Evolutionary conservation across 1,284 basidiomycete species (phyloP).

Genomic region (Kwoniella shivajii): DNA sequence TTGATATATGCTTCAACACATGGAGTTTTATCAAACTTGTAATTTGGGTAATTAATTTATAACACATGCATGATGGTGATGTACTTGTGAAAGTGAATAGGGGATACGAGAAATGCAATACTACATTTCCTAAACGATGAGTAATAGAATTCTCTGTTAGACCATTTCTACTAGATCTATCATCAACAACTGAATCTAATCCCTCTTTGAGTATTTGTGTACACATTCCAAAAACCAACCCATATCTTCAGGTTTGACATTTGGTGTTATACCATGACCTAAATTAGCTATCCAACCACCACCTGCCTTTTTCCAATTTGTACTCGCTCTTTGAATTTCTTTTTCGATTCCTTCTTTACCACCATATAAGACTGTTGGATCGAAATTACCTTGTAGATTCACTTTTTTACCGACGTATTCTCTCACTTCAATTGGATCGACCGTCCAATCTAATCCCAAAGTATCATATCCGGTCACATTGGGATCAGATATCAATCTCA

Average conservation of each 20-base stretch:
- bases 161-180: neutral
- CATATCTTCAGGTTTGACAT: constrained; percentile 88
- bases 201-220: constrained; percentile 66
- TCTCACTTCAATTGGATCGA: constrained; percentile 72
- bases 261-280: constrained; percentile 96
- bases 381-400: constrained; percentile 92
- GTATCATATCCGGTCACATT: constrained; percentile 74
- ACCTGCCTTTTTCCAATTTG: constrained; percentile 67
- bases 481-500: constrained; percentile 39
- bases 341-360: constrained; percentile 83
- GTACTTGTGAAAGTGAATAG: too few species aligned
- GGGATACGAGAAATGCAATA: neutral
- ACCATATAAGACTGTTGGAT: constrained; percentile 85
- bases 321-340: constrained; percentile 81
- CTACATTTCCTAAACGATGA: neutral
- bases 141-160: neutral
- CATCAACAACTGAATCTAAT: neutral
- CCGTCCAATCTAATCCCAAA: constrained; percentile 85
- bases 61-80: too few species aligned
- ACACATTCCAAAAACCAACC: constrained; percentile 88
- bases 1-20: too few species aligned
- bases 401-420: constrained; percentile 63
- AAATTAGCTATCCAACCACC: constrained; percentile 91
- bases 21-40: too few species aligned
- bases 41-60: too few species aligned